phyloP scores from a whole-genome alignment of 2,329 filamentous ascomycete species.

The Fusarium nematophilum region DNA sequence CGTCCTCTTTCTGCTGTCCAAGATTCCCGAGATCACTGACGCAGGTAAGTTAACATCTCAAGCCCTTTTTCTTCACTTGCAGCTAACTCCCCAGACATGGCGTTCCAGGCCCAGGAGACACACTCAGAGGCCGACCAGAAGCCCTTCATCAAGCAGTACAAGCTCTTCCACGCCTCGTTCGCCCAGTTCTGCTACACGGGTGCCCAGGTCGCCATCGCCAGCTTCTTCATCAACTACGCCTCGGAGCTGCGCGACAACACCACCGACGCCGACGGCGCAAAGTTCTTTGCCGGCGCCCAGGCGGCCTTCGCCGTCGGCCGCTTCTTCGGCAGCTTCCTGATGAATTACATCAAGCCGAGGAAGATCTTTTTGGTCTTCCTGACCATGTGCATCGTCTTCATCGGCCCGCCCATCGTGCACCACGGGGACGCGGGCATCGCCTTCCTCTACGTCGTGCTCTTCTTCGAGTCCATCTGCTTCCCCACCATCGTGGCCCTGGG shows the following conservation, averaged over 20 bases:
- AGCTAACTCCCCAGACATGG: slow-evolving; percentile 66
- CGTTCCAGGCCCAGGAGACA: slow-evolving; percentile 66
- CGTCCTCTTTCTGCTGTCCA: slow-evolving; percentile 72
- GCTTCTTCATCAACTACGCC: slow-evolving; percentile 81
- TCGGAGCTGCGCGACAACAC: slow-evolving; percentile 68
- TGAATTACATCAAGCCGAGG: slow-evolving; percentile 75
- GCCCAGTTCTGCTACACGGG: slow-evolving; percentile 85
- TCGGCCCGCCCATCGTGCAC: slow-evolving; percentile 60
- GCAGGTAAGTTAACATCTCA: slow-evolving; percentile 47
- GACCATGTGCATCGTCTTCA: slow-evolving; percentile 72
- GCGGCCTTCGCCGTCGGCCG: slow-evolving; percentile 78
- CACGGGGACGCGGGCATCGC: slow-evolving; percentile 60
- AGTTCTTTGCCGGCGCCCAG: slow-evolving; percentile 79
- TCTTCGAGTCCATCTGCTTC: slow-evolving; percentile 86
- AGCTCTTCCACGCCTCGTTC: slow-evolving; percentile 79
- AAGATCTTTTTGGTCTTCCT: slow-evolving; percentile 76
- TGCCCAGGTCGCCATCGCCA: slow-evolving; percentile 74
- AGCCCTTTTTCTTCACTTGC: too few species aligned
- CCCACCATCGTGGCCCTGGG: slow-evolving; percentile 83
- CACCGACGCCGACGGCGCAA: slow-evolving; percentile 64
- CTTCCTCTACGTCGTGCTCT: slow-evolving; percentile 77
- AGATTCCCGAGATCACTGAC: slow-evolving; percentile 77
- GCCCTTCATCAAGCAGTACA: slow-evolving; percentile 77
- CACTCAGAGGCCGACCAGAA: slow-evolving; percentile 67
- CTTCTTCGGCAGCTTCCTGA: slow-evolving; percentile 74